phyloP scores from a whole-genome alignment of 202 grass and related monocot genomes.

The Cymbopogon flexuosus region DNA sequence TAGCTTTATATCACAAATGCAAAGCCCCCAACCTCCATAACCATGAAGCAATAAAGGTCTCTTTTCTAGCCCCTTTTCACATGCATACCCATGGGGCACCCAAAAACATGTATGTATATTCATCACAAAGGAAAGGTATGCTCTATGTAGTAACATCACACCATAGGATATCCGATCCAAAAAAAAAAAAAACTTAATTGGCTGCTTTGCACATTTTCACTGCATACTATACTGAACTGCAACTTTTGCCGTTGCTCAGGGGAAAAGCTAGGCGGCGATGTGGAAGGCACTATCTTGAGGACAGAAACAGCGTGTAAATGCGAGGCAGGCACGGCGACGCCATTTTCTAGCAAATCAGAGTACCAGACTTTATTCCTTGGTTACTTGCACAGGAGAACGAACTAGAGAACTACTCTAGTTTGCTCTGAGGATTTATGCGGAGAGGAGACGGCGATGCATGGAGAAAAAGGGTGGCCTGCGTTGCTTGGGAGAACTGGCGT shows the following conservation, averaged over 20 bases:
- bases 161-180: background rate
- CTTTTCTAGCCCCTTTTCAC: constrained; percentile 37
- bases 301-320: constrained; percentile 40
- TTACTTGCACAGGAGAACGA: constrained; percentile 18
- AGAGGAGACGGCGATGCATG: background rate
- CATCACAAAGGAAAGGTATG: background rate
- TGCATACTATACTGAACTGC: background rate
- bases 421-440: constrained; percentile 4
- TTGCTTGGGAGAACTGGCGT: background rate
- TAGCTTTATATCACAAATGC: constrained; percentile 47
- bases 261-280: constrained; percentile 50
- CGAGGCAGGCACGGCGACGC: background rate
- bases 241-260: constrained; percentile 34
- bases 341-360: constrained; percentile 31
- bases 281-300: constrained; percentile 66
- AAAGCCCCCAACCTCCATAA: constrained; percentile 18
- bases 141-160: background rate
- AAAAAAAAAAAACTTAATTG: constrained; percentile 28
- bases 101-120: constrained; percentile 1
- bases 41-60: constrained; percentile 22
- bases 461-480: background rate
- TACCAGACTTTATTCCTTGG: constrained; percentile 42
- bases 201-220: background rate
- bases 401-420: background rate
- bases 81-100: constrained; percentile 24